Percentiles rank a stretch among this genome's conserved stretches.
Evolutionary conservation across 805 yeast species (phyloP).

Genomic region (Metschnikowia hibisci): DNA sequence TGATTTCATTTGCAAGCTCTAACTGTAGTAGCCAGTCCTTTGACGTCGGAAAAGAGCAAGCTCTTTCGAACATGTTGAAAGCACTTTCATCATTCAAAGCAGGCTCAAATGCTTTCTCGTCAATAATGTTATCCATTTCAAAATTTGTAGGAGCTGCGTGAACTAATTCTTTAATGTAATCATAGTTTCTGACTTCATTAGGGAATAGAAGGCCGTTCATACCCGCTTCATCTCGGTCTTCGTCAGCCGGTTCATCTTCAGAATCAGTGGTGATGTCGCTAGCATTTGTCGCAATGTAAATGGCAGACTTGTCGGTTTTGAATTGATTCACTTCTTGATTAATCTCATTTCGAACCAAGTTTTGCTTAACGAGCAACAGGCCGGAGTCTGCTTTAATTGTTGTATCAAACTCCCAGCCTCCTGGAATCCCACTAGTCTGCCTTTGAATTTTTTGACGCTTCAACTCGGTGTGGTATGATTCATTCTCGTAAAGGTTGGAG

Average conservation of each 20-base stretch:
- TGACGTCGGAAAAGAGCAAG: conserved; percentile 47
- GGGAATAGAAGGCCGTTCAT: conserved; percentile 13
- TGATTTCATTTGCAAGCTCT: conserved; percentile 45
- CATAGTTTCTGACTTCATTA: conserved; percentile 20
- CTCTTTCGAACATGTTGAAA: conserved; percentile 34
- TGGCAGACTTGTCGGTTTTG: conserved; percentile 21
- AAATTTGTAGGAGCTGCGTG: conserved; percentile 28
- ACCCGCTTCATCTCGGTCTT: conserved; percentile 12
- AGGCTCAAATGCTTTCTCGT: conserved; percentile 71
- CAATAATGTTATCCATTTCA: conserved; percentile 39
- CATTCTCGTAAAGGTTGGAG: conserved; percentile 29
- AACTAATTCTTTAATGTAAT: conserved; percentile 34
- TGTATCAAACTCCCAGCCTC: conserved; percentile 30
- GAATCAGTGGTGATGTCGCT: conserved; percentile 33
- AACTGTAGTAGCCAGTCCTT: conserved; percentile 65
- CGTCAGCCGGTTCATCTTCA: conserved; percentile 16
- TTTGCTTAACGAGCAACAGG: conserved; percentile 28
- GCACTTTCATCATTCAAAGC: conserved; percentile 41
- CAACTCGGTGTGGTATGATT: conserved; percentile 28
- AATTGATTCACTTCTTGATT: conserved; percentile 21
- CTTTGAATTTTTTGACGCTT: conserved; percentile 31
- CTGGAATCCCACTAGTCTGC: conserved; percentile 34
- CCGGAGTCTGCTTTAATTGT: conserved; percentile 11
- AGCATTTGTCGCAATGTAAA: conserved; percentile 24
- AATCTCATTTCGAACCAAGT: conserved; percentile 31